Evolutionary conservation across 2,329 filamentous ascomycete genomes (phyloP).

Genomic region (Fusarium secorum): DNA sequence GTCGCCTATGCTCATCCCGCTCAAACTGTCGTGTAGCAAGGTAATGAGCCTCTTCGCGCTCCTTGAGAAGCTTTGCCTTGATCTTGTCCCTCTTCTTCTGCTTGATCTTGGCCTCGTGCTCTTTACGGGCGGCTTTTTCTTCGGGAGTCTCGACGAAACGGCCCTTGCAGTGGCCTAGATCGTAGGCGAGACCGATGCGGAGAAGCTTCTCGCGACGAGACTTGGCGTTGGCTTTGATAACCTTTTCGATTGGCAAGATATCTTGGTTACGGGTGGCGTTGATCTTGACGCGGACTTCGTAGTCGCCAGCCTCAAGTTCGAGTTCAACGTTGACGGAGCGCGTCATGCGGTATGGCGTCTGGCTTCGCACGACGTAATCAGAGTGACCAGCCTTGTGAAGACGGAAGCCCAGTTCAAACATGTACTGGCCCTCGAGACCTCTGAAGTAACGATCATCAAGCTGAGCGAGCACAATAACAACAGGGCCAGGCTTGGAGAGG

Average conservation of each 20-base stretch:
- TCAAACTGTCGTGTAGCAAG: conserved; percentile 49
- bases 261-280: conserved; percentile 67
- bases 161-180: conserved; percentile 74
- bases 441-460: conserved; percentile 66
- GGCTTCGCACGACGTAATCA: conserved; percentile 64
- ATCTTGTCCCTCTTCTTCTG: conserved; percentile 48
- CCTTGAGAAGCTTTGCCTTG: conserved; percentile 54
- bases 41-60: conserved; percentile 49
- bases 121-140: conserved; percentile 57
- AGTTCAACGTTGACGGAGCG: conserved; percentile 82
- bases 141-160: conserved; percentile 57
- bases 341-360: conserved; percentile 66
- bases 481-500: conserved; percentile 56
- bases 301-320: conserved; percentile 75
- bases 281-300: conserved; percentile 78
- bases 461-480: conserved; percentile 65
- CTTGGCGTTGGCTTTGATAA: conserved; percentile 70
- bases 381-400: conserved; percentile 59
- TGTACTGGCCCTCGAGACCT: conserved; percentile 65
- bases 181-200: conserved; percentile 73
- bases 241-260: conserved; percentile 66
- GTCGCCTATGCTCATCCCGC: conserved; percentile 39
- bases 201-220: conserved; percentile 74
- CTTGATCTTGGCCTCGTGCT: conserved; percentile 54
- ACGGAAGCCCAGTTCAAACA: conserved; percentile 62